Evolutionary conservation across 2,329 filamentous ascomycete genomes (phyloP), one percentile per base, ranked within the genome.

Genomic region (Paracamarosporium sp.): DNA sequence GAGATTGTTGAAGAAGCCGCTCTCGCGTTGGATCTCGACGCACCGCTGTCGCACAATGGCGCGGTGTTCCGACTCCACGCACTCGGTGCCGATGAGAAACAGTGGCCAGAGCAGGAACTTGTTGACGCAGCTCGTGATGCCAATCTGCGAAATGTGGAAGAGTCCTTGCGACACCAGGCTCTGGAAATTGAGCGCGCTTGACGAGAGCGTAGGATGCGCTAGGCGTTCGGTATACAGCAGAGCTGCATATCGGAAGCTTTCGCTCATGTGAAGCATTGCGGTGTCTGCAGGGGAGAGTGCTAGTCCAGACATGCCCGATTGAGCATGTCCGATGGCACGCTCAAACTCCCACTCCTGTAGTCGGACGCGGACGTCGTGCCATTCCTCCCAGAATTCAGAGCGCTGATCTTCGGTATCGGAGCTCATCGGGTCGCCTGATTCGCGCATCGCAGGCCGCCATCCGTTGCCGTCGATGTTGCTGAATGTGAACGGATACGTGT

Each of bases 61-160:
- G 62, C 93, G 90, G 70, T 97, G 91, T 50, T 88, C 81, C 68
- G 91, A 87, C 64, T 92, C 90, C 61, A 95, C 89, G 68, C 92
- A 96, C 79, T 97, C 94, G 22, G 91, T 93, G 20, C 93, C 93
- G 1, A 90, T 88, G 51, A 97, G 90, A 74, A 97, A 97, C 3
- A 97, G 84, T 2, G 94, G 93, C 94, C 93, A 97, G 8, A 97
- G 86, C 9, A 97, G 80, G 74, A 96, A 97, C 72, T 97, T 96
- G 77, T 96, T 90, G 35, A 90, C 88, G 46, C 83, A 85, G 67
- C 86, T 88, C 38, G 85, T 90, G 3, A 88, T 84, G 60, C 91
- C 88, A 35, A 97, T 87, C 52, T 88, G 89, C 6, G 88, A 90
- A 55, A 95, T 91, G 77, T 96, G 94, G 77, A 88, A 90, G 38